These are phyloP conservation scores for Cyamopsis tetragonoloba DNA, from an alignment of 306 rosid species.

Conservation along the genomic window DNA sequence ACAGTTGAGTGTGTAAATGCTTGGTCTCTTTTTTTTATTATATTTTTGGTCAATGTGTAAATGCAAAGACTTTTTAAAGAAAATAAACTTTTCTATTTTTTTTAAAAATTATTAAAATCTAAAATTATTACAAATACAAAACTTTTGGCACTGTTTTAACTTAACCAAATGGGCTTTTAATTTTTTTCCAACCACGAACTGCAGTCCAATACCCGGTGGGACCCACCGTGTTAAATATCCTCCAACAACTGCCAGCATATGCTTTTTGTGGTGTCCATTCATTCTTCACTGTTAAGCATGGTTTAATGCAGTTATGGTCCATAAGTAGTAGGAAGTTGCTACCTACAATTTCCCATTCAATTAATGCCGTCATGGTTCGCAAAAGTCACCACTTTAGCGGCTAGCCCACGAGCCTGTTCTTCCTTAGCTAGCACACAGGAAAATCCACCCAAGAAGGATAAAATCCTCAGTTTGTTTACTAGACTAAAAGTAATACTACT, in stretches of 20 bases:
- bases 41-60: too few relatives aligned
- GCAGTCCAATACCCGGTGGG: constrained; percentile 18
- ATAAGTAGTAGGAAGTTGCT: neutral
- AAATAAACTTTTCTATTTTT: too few relatives aligned
- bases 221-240: constrained; percentile 40
- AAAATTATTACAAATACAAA: too few relatives aligned
- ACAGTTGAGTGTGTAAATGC: constrained; percentile 8
- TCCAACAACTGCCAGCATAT: constrained; percentile 39
- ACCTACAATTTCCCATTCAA: constrained; percentile 16
- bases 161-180: too few relatives aligned
- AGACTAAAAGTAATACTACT: neutral
- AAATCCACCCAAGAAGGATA: constrained; percentile 10
- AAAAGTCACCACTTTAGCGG: constrained; percentile 13
- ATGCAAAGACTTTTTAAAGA: too few relatives aligned
- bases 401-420: neutral
- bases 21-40: neutral
- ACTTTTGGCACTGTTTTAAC: too few relatives aligned
- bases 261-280: constrained; percentile 25
- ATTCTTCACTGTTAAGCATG: neutral
- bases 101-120: too few relatives aligned
- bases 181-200: neutral
- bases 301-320: constrained; percentile 24
- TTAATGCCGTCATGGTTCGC: constrained; percentile 30
- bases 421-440: neutral
- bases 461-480: neutral